Evolutionary conservation across 768 basidiomycete species (phyloP).

Genomic region (Lanmaoa rubissima): DNA sequence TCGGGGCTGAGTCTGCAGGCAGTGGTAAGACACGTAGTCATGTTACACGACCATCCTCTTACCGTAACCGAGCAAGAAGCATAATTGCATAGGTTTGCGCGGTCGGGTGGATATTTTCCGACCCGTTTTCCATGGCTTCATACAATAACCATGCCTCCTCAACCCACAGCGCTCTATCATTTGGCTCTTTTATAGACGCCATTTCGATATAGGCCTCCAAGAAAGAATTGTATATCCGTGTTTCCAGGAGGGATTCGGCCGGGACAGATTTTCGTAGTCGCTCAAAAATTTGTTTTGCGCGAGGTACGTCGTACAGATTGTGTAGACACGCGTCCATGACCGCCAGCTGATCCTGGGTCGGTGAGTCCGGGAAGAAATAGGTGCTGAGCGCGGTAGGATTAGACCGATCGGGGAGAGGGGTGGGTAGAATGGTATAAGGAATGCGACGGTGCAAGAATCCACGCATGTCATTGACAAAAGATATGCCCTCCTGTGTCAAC

Average conservation of each 20-base stretch:
- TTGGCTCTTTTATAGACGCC: slow-evolving; percentile 47
- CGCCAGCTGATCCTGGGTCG: slow-evolving; percentile 65
- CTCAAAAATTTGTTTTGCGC: slow-evolving; percentile 74
- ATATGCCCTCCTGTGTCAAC: slow-evolving; percentile 11
- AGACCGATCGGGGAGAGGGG: slow-evolving; percentile 57
- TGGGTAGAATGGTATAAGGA: slow-evolving; percentile 59
- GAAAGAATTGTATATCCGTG: slow-evolving; percentile 60
- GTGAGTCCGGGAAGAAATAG: slow-evolving; percentile 61
- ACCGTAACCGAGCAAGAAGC: slow-evolving; percentile 59
- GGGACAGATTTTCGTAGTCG: slow-evolving; percentile 47
- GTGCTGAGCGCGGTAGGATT: slow-evolving; percentile 39
- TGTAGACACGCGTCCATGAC: slow-evolving; percentile 84
- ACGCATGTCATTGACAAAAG: slow-evolving; percentile 40
- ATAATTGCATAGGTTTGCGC: slow-evolving; percentile 66
- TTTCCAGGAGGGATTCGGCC: slow-evolving; percentile 46
- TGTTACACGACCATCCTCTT: slow-evolving; percentile 14
- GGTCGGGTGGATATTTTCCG: slow-evolving; percentile 50
- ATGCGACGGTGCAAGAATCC: slow-evolving; percentile 48
- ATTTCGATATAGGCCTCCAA: slow-evolving; percentile 62
- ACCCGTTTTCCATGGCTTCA: slow-evolving; percentile 48
- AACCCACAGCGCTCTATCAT: slow-evolving; percentile 53
- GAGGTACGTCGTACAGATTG: slow-evolving; percentile 69
- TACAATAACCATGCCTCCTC: slow-evolving; percentile 63
- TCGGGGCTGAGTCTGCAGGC: slow-evolving; percentile 40
- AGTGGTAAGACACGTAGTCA: slow-evolving; percentile 11